A percentile compares a stretch with the other conserved stretches of the same genome.
phyloP scores from a whole-genome alignment of 805 yeast genomes.

The Candida bentonensis region DNA sequence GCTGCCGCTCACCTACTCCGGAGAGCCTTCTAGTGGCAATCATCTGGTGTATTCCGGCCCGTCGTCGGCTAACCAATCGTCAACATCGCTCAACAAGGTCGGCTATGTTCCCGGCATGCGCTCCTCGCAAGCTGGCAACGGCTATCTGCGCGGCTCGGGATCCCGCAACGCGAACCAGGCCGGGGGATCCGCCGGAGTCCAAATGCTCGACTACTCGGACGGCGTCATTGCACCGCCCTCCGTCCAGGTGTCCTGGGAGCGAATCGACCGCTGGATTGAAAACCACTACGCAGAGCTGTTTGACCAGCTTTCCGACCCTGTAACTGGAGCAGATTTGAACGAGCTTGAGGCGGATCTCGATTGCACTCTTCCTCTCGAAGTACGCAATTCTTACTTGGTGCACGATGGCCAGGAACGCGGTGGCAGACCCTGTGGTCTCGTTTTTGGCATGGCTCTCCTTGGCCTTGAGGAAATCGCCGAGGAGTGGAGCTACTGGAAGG shows the following conservation, averaged over 20 bases:
- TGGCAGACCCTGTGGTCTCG: conserved; percentile 61
- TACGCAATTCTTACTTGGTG: conserved; percentile 60
- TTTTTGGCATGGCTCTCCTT: conserved; percentile 70
- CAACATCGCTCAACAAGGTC: conserved; percentile 10
- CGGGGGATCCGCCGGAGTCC: conserved; percentile 24
- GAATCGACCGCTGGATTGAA: conserved; percentile 72
- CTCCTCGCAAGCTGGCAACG: conserved; percentile 20
- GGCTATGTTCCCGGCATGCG: conserved; percentile 23
- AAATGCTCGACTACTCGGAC: conserved; percentile 28
- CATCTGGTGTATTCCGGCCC: background rate
- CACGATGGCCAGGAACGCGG: conserved; percentile 87
- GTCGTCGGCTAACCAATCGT: conserved; percentile 4
- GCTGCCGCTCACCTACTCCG: conserved; percentile 10
- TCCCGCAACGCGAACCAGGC: conserved; percentile 20
- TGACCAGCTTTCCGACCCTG: conserved; percentile 65
- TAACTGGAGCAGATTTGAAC: conserved; percentile 63
- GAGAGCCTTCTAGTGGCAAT: conserved; percentile 3
- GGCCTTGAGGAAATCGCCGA: conserved; percentile 68
- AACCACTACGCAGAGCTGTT: conserved; percentile 68
- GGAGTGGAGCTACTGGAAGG: conserved; percentile 76
- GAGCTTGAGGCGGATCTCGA: conserved; percentile 77
- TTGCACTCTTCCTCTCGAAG: conserved; percentile 62
- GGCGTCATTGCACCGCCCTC: conserved; percentile 52
- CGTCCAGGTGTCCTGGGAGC: conserved; percentile 73
- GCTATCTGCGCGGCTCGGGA: conserved; percentile 11